Evolutionary conservation across 768 basidiomycete species (phyloP).

Genomic region (Goffeauzyma gilvescens): DNA sequence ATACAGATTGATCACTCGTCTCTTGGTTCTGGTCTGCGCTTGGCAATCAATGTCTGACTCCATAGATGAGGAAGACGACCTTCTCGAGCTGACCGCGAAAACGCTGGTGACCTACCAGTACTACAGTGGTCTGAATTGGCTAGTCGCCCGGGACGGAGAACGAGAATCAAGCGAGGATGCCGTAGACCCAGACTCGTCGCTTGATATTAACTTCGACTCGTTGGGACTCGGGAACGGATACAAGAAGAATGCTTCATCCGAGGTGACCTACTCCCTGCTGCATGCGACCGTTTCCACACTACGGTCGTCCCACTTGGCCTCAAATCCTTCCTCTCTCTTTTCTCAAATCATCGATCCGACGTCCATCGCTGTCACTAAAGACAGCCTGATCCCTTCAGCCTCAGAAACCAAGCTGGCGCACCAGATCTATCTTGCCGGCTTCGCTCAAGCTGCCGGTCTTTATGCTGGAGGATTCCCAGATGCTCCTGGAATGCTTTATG

Average conservation of each 20-base stretch:
- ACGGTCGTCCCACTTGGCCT: background rate
- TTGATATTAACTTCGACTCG: too few species aligned
- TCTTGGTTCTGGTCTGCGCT: too few species aligned
- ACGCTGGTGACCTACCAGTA: slow-evolving; percentile 18
- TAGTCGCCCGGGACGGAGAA: slow-evolving; percentile 17
- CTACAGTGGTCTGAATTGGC: slow-evolving; percentile 16
- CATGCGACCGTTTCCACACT: slow-evolving; percentile 12
- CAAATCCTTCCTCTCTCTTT: slow-evolving; percentile 29
- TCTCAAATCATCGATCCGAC: slow-evolving; percentile 47
- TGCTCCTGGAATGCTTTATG: slow-evolving; percentile 55
- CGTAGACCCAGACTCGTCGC: too few species aligned
- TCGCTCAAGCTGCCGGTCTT: slow-evolving; percentile 44
- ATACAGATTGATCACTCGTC: too few species aligned
- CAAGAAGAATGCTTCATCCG: slow-evolving; percentile 6
- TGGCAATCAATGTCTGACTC: too few species aligned
- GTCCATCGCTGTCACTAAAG: slow-evolving; percentile 42
- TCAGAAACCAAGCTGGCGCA: slow-evolving; percentile 64
- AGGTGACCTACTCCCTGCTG: slow-evolving; percentile 18
- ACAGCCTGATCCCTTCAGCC: slow-evolving; percentile 36
- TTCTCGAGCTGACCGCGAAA: too few species aligned
- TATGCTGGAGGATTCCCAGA: slow-evolving; percentile 60
- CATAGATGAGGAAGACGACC: too few species aligned
- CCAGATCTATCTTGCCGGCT: slow-evolving; percentile 45
- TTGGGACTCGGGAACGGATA: too few species aligned
- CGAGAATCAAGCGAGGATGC: too few species aligned